Evolutionary conservation across 2,329 filamentous ascomycete species (phyloP), one percentile per base, ranked within the genome.

Genomic region (Ceratocystis alfenasii): DNA sequence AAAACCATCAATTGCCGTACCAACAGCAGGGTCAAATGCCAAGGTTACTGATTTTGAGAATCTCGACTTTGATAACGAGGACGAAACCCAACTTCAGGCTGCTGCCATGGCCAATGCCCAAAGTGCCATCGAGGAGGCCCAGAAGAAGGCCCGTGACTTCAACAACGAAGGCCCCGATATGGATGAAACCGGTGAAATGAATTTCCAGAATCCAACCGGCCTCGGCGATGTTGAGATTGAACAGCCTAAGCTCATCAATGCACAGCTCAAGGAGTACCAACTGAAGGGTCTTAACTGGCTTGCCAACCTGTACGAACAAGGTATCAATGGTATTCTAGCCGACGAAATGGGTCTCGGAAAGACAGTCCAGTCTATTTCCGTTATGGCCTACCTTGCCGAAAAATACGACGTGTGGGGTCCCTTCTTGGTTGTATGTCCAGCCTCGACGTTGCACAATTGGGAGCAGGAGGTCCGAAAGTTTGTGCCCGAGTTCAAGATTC

Each of bases 331-430:
- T 76, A 99, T 99, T 72, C 80, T 99, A 69, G 94, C 94, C 70
- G 94, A 99, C 74, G 94, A 99, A 78, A 99, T 99, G 94, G 94
- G 94, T 85, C 89, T 99, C 28, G 94, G 94, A 75, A 99, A 99
- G 78, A 99, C 94, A 22, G 90, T 99, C 5, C 94, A 99, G 78
- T 97, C 93, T 25, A 99, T 99, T 69, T 97, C 94, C 0, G 93
- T 99, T 74, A 97, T 99, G 94, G 92, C 92, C 1, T 97, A 99
- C 73, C 86, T 99, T 41, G 94, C 94, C 1, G 93, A 99, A 78
- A 88, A 92, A 72, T 91, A 99, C 79, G 92, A 96, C 73, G 95
- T 97, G 71, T 97, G 93, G 94, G 94, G 94, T 6, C 94, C 94
- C 0, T 97, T 96, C 79, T 77, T 99, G 62, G 94, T 99, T 70